Evolutionary conservation across 78 protist genomes (phyloP).

Genomic region (Dictyostelium firmibasis): DNA sequence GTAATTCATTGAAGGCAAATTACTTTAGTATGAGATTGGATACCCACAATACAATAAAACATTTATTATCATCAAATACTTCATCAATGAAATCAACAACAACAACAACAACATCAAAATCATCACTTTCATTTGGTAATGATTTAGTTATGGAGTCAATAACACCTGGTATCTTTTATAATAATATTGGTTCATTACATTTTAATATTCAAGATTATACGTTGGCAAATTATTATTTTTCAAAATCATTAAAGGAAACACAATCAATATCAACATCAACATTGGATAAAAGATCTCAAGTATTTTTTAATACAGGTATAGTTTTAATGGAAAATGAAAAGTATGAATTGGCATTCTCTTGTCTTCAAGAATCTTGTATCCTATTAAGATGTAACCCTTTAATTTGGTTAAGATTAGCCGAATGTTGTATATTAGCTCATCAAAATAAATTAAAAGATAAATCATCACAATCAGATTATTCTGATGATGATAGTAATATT

Average conservation of each 20-base stretch:
- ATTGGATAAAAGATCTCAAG: conserved; percentile 7
- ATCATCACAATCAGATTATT: background rate
- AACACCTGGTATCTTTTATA: conserved; percentile 58
- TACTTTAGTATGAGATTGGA: conserved; percentile 16
- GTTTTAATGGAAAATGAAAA: conserved; percentile 4
- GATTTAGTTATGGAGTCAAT: conserved; percentile 55
- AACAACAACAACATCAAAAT: background rate
- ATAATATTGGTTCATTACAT: conserved; percentile 52
- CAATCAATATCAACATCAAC: background rate
- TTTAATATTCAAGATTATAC: conserved; percentile 27
- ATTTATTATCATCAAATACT: background rate
- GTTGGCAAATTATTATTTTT: conserved; percentile 37
- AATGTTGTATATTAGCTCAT: conserved; percentile 64
- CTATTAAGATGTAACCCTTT: conserved; percentile 16
- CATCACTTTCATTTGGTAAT: conserved; percentile 58
- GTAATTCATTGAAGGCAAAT: conserved; percentile 43
- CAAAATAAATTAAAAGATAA: background rate
- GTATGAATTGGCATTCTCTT: conserved; percentile 54
- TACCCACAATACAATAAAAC: conserved; percentile 11
- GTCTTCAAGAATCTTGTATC: conserved; percentile 71
- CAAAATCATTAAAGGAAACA: conserved; percentile 25
- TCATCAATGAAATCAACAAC: background rate
- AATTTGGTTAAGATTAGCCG: conserved; percentile 66
- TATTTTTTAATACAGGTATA: conserved; percentile 46
- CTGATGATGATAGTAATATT: background rate